Base-by-base conservation (phyloP, 2,329 filamentous ascomycete species). In the Byssothecium circinans region DNA sequence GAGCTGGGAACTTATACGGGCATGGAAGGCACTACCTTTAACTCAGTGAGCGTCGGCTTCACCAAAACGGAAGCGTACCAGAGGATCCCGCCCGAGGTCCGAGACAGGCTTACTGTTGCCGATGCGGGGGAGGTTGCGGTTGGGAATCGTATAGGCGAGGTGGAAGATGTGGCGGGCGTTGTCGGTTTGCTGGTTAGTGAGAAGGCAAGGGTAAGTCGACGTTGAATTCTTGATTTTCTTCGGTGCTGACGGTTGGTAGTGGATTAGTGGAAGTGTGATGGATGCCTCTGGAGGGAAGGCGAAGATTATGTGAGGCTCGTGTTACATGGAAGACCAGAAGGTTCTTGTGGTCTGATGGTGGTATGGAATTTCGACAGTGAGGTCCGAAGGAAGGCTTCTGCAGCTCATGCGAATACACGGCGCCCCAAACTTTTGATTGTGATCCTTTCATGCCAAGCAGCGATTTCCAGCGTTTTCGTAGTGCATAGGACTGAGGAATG, bases 91-190 rank as follows among this genome's bases (percentile, higher is more conserved):
- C 6, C 41, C 1, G 49, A 49, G 11, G 27, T 52, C 18, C 37
- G 54, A 32, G 54, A 53, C 12, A 47, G 30, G 43, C 43, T 59
- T 15, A 53, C 45, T 20, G 41, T 40, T 4, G 25, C 52, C 8
- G 53, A 58, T 47, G 55, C 58, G 11, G 50, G 42, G 14, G 45
- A 54, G 23, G 49, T 56, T 4, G 41, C 48, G 4, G 49, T 56
- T 23, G 56, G 45, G 1, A 44, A 53, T 41, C 45, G 56, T 17
- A 55, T 62, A 18, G 59, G 56, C 1, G 54, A 57, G 37, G 47
- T 56, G 0, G 54, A 67, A 25, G 67, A 90, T 74, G 67, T 88
- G 83, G 63, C 92, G 76, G 67, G 91, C 86, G 50, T 82, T 81
- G 88, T 94, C 60, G 56, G 61, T 1, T 64, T 69, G 48, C 45